phyloP scores from a whole-genome alignment of 768 basidiomycete genomes.

The Lactifluus volemus region DNA sequence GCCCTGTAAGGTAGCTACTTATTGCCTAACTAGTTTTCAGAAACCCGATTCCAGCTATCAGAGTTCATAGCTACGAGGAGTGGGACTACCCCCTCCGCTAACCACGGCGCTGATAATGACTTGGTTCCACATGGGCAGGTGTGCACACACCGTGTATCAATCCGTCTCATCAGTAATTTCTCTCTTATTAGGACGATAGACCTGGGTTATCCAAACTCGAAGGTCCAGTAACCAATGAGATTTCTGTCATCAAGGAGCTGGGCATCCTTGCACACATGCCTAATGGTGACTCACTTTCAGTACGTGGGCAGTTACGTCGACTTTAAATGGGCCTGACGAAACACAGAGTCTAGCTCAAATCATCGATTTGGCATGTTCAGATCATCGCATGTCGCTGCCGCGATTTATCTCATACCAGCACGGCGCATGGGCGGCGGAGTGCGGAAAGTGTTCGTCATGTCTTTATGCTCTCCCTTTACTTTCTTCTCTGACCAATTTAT shows the following conservation, averaged over 20 bases:
- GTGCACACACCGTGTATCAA: background rate
- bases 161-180: background rate
- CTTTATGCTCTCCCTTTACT: background rate
- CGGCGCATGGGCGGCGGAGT: conserved; percentile 42
- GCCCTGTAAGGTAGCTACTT: background rate
- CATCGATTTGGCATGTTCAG: conserved; percentile 18
- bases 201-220: background rate
- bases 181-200: background rate
- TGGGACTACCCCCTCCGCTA: background rate
- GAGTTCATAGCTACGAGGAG: background rate
- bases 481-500: background rate
- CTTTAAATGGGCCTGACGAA: background rate
- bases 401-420: conserved; percentile 49
- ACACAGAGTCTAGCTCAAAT: conserved; percentile 26
- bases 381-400: conserved; percentile 26
- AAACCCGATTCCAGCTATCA: background rate
- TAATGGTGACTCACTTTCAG: background rate
- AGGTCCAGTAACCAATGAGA: background rate
- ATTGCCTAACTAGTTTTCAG: background rate
- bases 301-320: background rate
- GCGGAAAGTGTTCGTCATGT: conserved; percentile 31
- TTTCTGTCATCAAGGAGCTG: conserved; percentile 14
- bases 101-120: background rate
- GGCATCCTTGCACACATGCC: conserved; percentile 5
- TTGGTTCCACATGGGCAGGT: background rate